A percentile compares a stretch with the other conserved stretches of the same genome.
These are phyloP conservation scores for Opeltia flavorubescens DNA, from an alignment of 495 filamentous ascomycete species.

Conservation along the genomic window DNA sequence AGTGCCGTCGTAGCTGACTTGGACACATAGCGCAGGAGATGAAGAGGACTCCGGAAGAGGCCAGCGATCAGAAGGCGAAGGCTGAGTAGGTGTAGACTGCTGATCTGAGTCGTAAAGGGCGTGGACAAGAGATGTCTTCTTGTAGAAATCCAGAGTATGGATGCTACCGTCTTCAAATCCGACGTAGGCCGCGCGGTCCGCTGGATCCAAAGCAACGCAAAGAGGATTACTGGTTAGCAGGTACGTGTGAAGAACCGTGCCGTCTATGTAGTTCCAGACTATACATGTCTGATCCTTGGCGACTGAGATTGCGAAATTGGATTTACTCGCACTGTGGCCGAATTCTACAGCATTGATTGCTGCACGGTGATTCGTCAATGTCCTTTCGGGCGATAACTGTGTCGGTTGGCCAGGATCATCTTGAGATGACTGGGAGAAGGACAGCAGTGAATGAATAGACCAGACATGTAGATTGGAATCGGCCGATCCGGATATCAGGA, in stretches of 20 bases:
- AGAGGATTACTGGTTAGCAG: conserved; percentile 58
- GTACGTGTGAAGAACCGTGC: conserved; percentile 60
- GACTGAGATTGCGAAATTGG: conserved; percentile 63
- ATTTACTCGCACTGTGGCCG: conserved; percentile 51
- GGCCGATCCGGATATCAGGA: conserved; percentile 73
- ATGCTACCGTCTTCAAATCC: conserved; percentile 75
- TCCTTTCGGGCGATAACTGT: conserved; percentile 43
- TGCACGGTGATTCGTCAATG: conserved; percentile 66
- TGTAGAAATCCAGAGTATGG: conserved; percentile 67
- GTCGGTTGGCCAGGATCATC: conserved; percentile 20
- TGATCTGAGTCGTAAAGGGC: conserved; percentile 39
- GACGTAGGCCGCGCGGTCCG: conserved; percentile 66
- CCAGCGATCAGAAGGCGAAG: conserved; percentile 43
- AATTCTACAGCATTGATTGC: conserved; percentile 56
- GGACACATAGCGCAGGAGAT: conserved; percentile 47
- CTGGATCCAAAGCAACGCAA: conserved; percentile 66
- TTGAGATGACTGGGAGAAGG: conserved; percentile 31
- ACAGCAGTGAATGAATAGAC: conserved; percentile 63
- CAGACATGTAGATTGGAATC: conserved; percentile 87
- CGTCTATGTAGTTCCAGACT: conserved; percentile 78
- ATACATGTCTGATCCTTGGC: conserved; percentile 71
- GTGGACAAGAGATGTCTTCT: conserved; percentile 33
- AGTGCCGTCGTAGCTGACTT: conserved; percentile 70
- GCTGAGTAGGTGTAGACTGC: conserved; percentile 44
- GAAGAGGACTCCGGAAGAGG: conserved; percentile 39